These are phyloP conservation scores for Malassezia cuniculi DNA, from an alignment of 1,284 basidiomycete species.

Conservation along the genomic window DNA sequence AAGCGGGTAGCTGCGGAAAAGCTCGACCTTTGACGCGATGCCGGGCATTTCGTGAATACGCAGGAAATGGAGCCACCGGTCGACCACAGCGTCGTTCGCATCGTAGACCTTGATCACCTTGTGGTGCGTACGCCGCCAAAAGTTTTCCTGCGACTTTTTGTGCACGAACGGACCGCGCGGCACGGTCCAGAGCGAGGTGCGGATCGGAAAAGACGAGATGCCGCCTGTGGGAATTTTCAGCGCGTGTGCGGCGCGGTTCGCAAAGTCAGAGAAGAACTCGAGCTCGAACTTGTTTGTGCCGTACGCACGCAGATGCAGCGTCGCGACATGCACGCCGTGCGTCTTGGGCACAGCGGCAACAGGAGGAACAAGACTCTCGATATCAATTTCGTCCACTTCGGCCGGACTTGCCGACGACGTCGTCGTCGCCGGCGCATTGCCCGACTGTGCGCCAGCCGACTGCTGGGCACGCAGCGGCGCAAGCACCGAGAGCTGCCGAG, in stretches of 20 bases:
- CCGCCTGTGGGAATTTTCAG: constrained; percentile 69
- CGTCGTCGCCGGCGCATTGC: too few relatives aligned
- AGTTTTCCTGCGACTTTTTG: constrained; percentile 94
- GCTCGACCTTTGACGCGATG: constrained; percentile 69
- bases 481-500: too few relatives aligned
- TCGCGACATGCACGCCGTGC: constrained; percentile 66
- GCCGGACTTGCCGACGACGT: not conserved
- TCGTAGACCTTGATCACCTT: constrained; percentile 83
- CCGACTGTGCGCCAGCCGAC: too few relatives aligned
- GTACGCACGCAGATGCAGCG: constrained; percentile 70
- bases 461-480: too few relatives aligned
- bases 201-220: constrained; percentile 60
- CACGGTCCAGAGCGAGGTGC: constrained; percentile 74
- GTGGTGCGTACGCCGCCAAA: constrained; percentile 70
- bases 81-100: constrained; percentile 64
- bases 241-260: constrained; percentile 65
- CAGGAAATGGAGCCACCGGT: constrained; percentile 70
- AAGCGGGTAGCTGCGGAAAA: constrained; percentile 50
- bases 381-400: too few relatives aligned
- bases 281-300: constrained; percentile 50
- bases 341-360: constrained; percentile 42
- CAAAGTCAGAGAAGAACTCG: constrained; percentile 72
- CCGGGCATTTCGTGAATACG: constrained; percentile 65
- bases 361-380: too few relatives aligned
- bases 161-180: constrained; percentile 73